phyloP scores from a whole-genome alignment of 2,329 filamentous ascomycete genomes.

The Annulohypoxylon truncatum region DNA sequence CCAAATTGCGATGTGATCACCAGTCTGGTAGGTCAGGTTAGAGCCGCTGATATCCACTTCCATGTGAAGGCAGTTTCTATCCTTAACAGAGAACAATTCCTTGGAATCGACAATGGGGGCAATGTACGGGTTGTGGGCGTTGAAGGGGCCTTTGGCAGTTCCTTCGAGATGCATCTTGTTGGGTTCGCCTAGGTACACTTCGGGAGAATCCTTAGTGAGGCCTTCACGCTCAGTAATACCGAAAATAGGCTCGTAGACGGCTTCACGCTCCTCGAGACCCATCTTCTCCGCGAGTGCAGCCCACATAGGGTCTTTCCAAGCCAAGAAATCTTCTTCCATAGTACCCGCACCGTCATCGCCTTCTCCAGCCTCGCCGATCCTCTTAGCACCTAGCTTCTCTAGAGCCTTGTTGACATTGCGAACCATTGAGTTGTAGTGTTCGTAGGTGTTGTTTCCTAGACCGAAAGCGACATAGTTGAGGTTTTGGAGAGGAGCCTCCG shows the following conservation, averaged over 20 bases:
- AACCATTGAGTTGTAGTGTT: conserved; percentile 99
- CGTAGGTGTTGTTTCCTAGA: conserved; percentile 98
- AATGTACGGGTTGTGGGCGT: conserved; percentile 96
- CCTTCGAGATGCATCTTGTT: conserved; percentile 96
- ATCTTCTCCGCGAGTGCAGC: conserved; percentile 82
- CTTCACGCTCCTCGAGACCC: conserved; percentile 92
- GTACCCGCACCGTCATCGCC: conserved; percentile 98
- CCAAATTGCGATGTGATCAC: conserved; percentile 98
- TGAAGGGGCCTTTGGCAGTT: conserved; percentile 86
- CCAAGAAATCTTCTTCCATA: conserved; percentile 99
- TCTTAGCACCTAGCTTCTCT: conserved; percentile 81
- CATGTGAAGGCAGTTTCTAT: conserved; percentile 95
- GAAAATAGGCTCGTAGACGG: conserved; percentile 94
- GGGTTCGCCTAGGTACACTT: conserved; percentile 94
- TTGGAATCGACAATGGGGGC: conserved; percentile 91
- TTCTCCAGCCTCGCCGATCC: conserved; percentile 90
- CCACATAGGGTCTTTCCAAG: conserved; percentile 99
- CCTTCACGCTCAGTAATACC: conserved; percentile 81
- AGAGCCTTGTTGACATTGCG: conserved; percentile 87
- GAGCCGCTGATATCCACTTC: conserved; percentile 92
- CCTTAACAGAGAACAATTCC: conserved; percentile 89
- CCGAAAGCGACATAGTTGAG: conserved; percentile 96
- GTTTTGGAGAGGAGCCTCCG: conserved; percentile 79
- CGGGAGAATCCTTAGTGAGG: conserved; percentile 77
- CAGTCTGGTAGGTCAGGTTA: conserved; percentile 92